Conservation (phyloP, 768 basidiomycete species). For the Leccinum olivaceopallidum region DNA sequence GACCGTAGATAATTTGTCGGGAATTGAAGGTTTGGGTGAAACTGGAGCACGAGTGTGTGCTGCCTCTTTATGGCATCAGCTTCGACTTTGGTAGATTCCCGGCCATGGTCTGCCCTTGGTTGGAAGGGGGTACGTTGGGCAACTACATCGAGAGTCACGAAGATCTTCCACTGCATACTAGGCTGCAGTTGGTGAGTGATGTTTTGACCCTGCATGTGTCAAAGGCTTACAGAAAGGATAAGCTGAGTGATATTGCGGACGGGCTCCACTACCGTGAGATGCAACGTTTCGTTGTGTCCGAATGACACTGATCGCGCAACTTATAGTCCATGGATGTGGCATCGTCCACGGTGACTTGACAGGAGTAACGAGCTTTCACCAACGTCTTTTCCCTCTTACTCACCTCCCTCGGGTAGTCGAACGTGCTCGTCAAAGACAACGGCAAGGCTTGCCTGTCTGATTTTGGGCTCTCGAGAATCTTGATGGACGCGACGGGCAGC, state of each 20-base stretch:
- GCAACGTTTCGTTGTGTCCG: neutral
- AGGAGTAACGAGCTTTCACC: slow-evolving; percentile 31
- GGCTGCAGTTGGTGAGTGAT: slow-evolving; percentile 20
- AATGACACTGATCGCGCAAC: neutral
- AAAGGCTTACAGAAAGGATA: neutral
- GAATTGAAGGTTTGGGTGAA: slow-evolving; percentile 28
- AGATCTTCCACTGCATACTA: slow-evolving; percentile 2
- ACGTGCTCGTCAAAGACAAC: slow-evolving; percentile 36
- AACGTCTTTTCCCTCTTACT: neutral
- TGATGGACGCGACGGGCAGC: slow-evolving; percentile 24
- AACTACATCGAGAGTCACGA: slow-evolving; percentile 22
- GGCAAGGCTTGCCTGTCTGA: slow-evolving; percentile 36
- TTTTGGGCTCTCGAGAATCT: slow-evolving; percentile 37
- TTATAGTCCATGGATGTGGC: slow-evolving; percentile 20
- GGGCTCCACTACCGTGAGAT: slow-evolving; percentile 27
- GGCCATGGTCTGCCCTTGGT: slow-evolving; percentile 38
- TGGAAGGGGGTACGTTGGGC: slow-evolving; percentile 31
- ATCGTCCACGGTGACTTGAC: slow-evolving; percentile 49
- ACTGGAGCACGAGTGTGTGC: slow-evolving; percentile 29
- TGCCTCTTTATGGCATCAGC: slow-evolving; percentile 31
- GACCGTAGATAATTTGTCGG: slow-evolving; percentile 12
- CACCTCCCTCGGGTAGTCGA: slow-evolving; percentile 25
- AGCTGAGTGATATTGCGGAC: slow-evolving; percentile 21
- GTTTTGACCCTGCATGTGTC: neutral
- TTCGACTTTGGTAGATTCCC: slow-evolving; percentile 31